A percentile compares a stretch with the other conserved stretches of the same genome.
Evolutionary conservation across 352 stramenopile genomes (phyloP).

Genomic region (Pythium sukuiense): DNA sequence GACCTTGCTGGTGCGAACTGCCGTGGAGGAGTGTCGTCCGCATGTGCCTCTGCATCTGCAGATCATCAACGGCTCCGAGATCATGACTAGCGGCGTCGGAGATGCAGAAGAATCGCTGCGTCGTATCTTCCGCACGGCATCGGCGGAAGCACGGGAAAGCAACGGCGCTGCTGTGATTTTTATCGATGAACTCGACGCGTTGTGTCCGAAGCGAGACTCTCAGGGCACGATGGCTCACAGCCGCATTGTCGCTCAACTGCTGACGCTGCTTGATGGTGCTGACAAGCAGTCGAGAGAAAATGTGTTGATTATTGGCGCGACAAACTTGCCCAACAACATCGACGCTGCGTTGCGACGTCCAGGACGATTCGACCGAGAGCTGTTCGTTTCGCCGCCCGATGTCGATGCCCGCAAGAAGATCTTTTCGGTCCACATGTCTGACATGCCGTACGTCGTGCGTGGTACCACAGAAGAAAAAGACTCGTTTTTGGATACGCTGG

Average conservation of each 20-base stretch:
- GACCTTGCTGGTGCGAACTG: conserved; percentile 74
- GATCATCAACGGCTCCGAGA: conserved; percentile 81
- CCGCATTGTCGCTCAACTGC: conserved; percentile 92
- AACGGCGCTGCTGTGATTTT: conserved; percentile 84
- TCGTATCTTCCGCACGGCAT: conserved; percentile 49
- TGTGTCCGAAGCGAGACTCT: conserved; percentile 91
- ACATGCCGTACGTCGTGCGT: conserved; percentile 37
- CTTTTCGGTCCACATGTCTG: conserved; percentile 55
- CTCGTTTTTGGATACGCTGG: conserved; percentile 41
- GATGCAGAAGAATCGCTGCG: conserved; percentile 71
- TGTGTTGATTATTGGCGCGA: conserved; percentile 94
- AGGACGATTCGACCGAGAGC: conserved; percentile 80
- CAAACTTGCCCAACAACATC: conserved; percentile 94
- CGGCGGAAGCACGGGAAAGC: conserved; percentile 27
- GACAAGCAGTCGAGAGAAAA: conserved; percentile 71
- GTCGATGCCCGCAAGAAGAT: conserved; percentile 49
- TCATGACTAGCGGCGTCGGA: conserved; percentile 69
- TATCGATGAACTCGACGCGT: conserved; percentile 96
- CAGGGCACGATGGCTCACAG: conserved; percentile 49
- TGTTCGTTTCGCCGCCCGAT: conserved; percentile 60
- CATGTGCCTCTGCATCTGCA: conserved; percentile 51
- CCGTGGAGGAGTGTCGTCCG: conserved; percentile 57
- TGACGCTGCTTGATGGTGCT: conserved; percentile 94
- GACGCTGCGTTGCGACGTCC: conserved; percentile 71
- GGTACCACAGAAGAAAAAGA: conserved; percentile 16